Evolutionary conservation across 2,329 filamentous ascomycete genomes (phyloP).

Genomic region (Sordariomycetes sp.): DNA sequence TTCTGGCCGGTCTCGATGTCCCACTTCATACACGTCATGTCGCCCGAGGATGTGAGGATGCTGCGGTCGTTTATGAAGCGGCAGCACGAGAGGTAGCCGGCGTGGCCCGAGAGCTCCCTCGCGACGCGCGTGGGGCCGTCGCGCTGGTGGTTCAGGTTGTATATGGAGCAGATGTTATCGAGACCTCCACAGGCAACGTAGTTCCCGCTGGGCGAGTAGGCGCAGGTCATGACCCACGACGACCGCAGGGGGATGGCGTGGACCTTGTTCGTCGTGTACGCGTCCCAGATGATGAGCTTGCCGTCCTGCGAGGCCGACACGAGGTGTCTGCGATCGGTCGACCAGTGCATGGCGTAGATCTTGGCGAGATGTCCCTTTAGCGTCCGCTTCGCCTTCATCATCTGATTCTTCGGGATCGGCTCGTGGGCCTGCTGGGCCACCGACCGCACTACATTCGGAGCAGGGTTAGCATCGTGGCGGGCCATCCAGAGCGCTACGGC

Average conservation of each 20-base stretch:
- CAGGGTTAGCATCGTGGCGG: not conserved
- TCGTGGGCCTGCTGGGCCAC: constrained; percentile 91
- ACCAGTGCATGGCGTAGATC: constrained; percentile 99
- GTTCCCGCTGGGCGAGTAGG: constrained; percentile 95
- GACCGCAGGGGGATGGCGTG: constrained; percentile 95
- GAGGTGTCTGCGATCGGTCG: constrained; percentile 90
- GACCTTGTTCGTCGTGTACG: constrained; percentile 98
- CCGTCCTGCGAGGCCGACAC: constrained; percentile 98
- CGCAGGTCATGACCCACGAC: constrained; percentile 99
- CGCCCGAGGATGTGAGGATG: constrained; percentile 94
- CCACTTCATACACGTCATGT: constrained; percentile 99
- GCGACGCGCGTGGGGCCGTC: constrained; percentile 97
- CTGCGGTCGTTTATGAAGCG: constrained; percentile 97
- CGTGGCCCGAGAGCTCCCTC: constrained; percentile 90
- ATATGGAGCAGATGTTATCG: constrained; percentile 99
- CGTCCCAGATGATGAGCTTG: constrained; percentile 99
- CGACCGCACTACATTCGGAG: constrained; percentile 67
- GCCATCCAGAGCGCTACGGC: not conserved
- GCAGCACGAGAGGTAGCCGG: constrained; percentile 95
- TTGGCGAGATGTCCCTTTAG: constrained; percentile 97
- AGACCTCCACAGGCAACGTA: constrained; percentile 97
- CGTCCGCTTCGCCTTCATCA: constrained; percentile 96
- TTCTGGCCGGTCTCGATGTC: constrained; percentile 97
- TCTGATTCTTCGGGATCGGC: constrained; percentile 74
- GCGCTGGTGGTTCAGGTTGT: constrained; percentile 88